Conservation (phyloP, 495 filamentous ascomycete species). For the Annulohypoxylon bovei region DNA sequence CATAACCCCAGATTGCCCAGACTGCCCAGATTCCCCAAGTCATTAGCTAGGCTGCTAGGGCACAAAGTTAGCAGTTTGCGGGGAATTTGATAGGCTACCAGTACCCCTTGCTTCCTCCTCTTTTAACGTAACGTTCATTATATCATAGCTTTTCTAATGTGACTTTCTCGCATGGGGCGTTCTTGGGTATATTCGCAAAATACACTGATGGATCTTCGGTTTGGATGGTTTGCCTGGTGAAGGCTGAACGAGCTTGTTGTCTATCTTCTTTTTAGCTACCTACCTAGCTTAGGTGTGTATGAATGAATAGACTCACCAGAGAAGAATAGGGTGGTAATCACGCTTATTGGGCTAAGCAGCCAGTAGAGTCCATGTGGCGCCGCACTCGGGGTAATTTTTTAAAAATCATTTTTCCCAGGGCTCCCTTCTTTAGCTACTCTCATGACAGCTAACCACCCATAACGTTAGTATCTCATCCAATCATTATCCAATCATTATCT, state of each 20-base stretch:
- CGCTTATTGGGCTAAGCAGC: not conserved
- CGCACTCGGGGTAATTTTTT: too few species aligned
- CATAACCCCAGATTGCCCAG: not conserved
- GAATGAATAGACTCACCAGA: too few species aligned
- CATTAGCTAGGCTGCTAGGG: not conserved
- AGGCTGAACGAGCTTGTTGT: not conserved
- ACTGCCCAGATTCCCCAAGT: not conserved
- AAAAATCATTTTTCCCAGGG: not conserved
- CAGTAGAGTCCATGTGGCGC: slow-evolving; percentile 20
- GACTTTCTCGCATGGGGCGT: slow-evolving; percentile 3
- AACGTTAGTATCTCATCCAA: slow-evolving; percentile 16
- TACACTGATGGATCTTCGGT: slow-evolving; percentile 17
- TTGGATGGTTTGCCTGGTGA: not conserved
- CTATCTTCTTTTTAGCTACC: not conserved
- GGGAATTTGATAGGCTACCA: slow-evolving; percentile 9
- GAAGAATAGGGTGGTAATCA: too few species aligned
- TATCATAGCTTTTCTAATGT: slow-evolving; percentile 20
- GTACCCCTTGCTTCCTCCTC: slow-evolving; percentile 28
- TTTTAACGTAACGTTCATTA: slow-evolving; percentile 21
- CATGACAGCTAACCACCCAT: slow-evolving; percentile 28
- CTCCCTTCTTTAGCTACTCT: slow-evolving; percentile 1
- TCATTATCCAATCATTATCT: slow-evolving; percentile 23
- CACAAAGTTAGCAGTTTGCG: not conserved
- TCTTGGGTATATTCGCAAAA: not conserved
- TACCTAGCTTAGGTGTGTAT: too few species aligned